phyloP scores from a whole-genome alignment of 345 rosid genomes.

The Arabis hirsuta region DNA sequence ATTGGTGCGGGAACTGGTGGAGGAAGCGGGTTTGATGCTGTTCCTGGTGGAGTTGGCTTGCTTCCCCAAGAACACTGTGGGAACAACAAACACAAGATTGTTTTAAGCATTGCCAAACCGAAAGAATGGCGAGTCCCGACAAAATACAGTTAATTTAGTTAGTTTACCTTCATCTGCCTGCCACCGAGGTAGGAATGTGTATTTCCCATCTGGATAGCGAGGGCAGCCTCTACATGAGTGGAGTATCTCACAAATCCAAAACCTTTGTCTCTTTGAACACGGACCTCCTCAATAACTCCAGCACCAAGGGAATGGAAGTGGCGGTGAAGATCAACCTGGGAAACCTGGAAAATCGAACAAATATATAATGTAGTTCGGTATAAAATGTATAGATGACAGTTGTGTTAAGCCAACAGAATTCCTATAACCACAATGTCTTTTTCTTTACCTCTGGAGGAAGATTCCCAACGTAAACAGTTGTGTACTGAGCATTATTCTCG shows the following conservation, averaged over 20 bases:
- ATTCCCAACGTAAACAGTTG: slow-evolving; percentile 60
- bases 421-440: background rate
- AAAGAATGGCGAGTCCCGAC: background rate
- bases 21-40: slow-evolving; percentile 52
- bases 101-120: slow-evolving; percentile 8
- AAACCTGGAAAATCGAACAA: slow-evolving; percentile 39
- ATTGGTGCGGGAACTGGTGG: slow-evolving; percentile 42
- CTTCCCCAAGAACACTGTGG: slow-evolving; percentile 64
- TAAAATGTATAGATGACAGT: background rate
- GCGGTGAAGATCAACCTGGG: slow-evolving; percentile 57
- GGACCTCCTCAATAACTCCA: slow-evolving; percentile 58
- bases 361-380: background rate
- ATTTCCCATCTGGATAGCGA: slow-evolving; percentile 55
- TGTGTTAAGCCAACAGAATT: background rate
- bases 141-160: background rate
- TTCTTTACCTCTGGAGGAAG: slow-evolving; percentile 52
- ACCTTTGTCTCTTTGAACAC: slow-evolving; percentile 61
- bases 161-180: slow-evolving; percentile 52
- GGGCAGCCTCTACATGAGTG: slow-evolving; percentile 56
- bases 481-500: slow-evolving; percentile 53
- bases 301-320: slow-evolving; percentile 59
- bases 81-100: background rate
- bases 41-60: slow-evolving; percentile 62
- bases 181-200: slow-evolving; percentile 48
- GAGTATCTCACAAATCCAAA: slow-evolving; percentile 61